Evolutionary conservation across 768 basidiomycete species (phyloP), one percentile per base, ranked within the genome.

Genomic region (Termitomyces sp.): DNA sequence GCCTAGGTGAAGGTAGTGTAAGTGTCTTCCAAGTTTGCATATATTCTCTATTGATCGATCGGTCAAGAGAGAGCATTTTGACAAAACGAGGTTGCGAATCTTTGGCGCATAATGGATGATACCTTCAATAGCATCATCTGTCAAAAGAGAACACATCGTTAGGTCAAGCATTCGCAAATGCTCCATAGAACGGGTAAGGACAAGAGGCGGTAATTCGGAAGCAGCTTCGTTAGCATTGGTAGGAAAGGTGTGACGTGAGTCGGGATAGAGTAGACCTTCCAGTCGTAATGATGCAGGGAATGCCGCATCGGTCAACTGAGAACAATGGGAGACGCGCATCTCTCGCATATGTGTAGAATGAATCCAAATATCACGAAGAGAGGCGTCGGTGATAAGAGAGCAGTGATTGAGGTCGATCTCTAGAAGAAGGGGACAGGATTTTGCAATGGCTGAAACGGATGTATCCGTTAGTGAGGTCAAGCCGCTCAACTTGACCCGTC

Each of bases 1-100:
- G 7, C 95, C 97, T 45, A 98, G 82, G 72, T 99, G 97, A 38
- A 99, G 83, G 71, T 96, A 94, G 71, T 98, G 97, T 38, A 99
- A 72, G 71, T 95, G 86, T 71, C 91, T 89, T n/a, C 96, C 96
- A 17, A 99, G 81, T 69, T 80, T 81, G 72, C 92, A 92, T 38
- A 98, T 91, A 61, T 84, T 89, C 66, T 90, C 87, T 42, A 98
- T 85, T 2, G 91, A 83, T 60, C 82, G 83, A 75, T 96, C 93
- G 7, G 94, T 93, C 68, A 97, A 77, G 48, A 83, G 72, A 10
- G 74, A 71, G 70, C 95, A 97, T 72, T 96, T 96, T 48, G 94
- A 92, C 50, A 97, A 74, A 48, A 94, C 91, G 43, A 97, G 78
- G 66, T 88, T 92, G 62, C 95, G 85, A 64, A 97, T 88, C 71